Base-by-base conservation (phyloP, 208 protist species). In the Trypanosoma boissoni region DNA sequence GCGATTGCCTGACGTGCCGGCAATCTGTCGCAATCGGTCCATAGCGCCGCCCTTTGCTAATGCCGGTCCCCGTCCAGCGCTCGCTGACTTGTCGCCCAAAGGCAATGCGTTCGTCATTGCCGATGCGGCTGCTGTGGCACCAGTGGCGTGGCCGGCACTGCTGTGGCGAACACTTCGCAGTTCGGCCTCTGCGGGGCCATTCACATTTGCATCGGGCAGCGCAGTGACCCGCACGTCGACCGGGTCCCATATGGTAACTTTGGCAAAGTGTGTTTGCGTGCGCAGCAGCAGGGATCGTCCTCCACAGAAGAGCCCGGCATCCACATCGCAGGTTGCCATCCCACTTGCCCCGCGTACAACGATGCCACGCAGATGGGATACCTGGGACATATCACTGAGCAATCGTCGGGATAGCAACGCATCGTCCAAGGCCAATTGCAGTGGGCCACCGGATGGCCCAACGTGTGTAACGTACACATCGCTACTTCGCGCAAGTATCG, bases 261-360 rank as follows among this genome's bases (percentile, higher is more conserved):
- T 83, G 9, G 83, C 53, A 56, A 91, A 91, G 65, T 91, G 88
- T n/a, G 65, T 83, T 51, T 83, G 77, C 18, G 76, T 78, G 31
- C 74, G 72, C 21, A 91, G 50, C 2, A 86, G 63, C 53, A 75
- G 27, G 24, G 73, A 57, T n/a, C 62, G 49, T 21, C 60, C 52
- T 57, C 53, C 72, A 49, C 20, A 45, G 27, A 46, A 46, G 26
- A 92, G 53, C 7, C 86, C 86, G 9, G 77, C 77, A 50, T 92
- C 81, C 32, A 92, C 86, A 0, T 68, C 63, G 48, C 86, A 92
- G 26, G 61, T 60, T 2, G 64, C 68, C 46, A 78, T 80, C 23
- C 28, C 41, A 61, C 73, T 27, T 45, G 18, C 36, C 9, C 29
- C 27, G n/a, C 36, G 63, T 21, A 92, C 71, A n/a, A 92, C 79